Percentiles rank a stretch among this genome's conserved stretches.
These are phyloP conservation scores for Mrakia blollopis DNA, from an alignment of 768 basidiomycete species.

Conservation along the genomic window DNA sequence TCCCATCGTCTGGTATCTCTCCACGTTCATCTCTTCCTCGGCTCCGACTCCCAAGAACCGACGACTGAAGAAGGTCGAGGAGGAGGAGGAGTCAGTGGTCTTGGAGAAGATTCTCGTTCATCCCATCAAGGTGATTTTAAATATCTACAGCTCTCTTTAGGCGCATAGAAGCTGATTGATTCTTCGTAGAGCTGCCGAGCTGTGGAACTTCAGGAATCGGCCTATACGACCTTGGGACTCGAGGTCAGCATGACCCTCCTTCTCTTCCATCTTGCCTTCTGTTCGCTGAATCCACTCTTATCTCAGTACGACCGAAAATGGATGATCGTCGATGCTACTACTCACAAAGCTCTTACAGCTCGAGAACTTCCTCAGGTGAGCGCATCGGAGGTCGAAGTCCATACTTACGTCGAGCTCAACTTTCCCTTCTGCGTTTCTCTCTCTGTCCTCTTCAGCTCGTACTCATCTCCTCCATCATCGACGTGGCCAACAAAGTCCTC, in stretches of 20 bases:
- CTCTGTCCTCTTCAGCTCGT: conserved; percentile 15
- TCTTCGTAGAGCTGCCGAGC: conserved; percentile 20
- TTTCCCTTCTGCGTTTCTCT: neutral
- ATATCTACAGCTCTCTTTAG: neutral
- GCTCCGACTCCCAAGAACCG: no score
- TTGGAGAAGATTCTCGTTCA: conserved; percentile 16
- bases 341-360: conserved; percentile 27
- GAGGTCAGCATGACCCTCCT: conserved; percentile 11
- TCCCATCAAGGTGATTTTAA: conserved; percentile 24
- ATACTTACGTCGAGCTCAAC: neutral
- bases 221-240: neutral
- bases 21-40: no score
- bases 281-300: neutral
- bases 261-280: neutral
- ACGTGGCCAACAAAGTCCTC: neutral
- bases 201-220: neutral
- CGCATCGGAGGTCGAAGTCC: no score
- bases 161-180: neutral
- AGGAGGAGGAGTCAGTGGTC: neutral
- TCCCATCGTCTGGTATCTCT: no score
- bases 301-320: conserved; percentile 22
- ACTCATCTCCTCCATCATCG: neutral
- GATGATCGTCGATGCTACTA: conserved; percentile 11
- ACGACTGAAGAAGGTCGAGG: neutral
- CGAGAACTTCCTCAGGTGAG: conserved; percentile 10